These are phyloP conservation scores for Arxiozyma telluris DNA, from an alignment of 1,139 yeast genomes.

Conservation along the genomic window DNA sequence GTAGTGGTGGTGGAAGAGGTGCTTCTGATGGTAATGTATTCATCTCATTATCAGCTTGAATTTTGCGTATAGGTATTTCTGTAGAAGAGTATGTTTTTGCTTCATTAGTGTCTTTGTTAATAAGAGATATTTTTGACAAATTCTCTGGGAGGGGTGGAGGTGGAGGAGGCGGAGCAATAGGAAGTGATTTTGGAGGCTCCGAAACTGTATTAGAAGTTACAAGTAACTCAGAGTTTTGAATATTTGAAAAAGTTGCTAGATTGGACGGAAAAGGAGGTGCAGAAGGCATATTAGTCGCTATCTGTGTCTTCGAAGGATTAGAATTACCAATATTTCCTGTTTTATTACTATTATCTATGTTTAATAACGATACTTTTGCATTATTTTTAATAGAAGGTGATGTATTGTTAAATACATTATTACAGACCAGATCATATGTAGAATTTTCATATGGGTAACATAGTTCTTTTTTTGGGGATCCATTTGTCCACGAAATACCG, in stretches of 20 bases:
- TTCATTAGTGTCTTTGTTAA: background rate
- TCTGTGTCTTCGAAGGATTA: background rate
- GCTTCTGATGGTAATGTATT: background rate
- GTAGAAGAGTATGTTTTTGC: conserved; percentile 4
- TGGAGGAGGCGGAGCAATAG: conserved; percentile 22
- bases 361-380: background rate
- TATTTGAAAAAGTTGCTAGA: background rate
- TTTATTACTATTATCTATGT: too few species aligned
- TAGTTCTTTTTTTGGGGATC: background rate
- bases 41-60: too few species aligned
- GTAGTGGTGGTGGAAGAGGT: conserved; percentile 2
- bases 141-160: conserved; percentile 7
- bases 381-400: background rate
- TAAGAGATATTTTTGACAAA: background rate
- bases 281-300: background rate
- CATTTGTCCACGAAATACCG: background rate
- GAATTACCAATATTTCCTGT: background rate
- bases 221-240: too few species aligned
- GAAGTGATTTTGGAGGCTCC: conserved; percentile 12
- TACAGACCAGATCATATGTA: background rate
- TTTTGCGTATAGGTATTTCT: too few species aligned
- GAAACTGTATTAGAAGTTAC: background rate
- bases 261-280: background rate
- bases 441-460: background rate
- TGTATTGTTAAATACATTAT: too few species aligned